These are phyloP conservation scores for Rhamnella rubrinervis DNA, from an alignment of 331 rosid species.

Conservation along the genomic window DNA sequence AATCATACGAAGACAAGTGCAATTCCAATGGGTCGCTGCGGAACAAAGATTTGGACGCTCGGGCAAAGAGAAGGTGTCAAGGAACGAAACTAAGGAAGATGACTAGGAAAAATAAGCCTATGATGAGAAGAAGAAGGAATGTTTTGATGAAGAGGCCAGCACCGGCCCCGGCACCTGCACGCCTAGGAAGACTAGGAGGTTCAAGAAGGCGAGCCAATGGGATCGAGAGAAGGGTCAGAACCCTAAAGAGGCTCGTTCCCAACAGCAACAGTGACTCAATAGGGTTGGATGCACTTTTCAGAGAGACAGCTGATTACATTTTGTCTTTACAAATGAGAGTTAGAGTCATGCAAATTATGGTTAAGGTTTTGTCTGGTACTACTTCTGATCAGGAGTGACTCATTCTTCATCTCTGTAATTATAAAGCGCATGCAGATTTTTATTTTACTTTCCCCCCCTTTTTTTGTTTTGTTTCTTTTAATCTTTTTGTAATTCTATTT, in stretches of 20 bases:
- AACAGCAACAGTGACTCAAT: constrained; percentile 28
- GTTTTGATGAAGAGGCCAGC: constrained; percentile 42
- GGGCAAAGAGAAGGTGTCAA: constrained; percentile 24
- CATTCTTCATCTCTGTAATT: constrained; percentile 16
- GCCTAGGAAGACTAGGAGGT: constrained; percentile 3
- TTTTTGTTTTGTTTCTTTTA: background rate
- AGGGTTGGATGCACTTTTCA: constrained; percentile 80
- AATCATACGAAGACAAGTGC: constrained; percentile 12
- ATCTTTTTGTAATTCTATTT: background rate
- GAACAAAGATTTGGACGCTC: constrained; percentile 35
- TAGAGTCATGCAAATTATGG: constrained; percentile 76
- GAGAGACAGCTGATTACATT: constrained; percentile 76
- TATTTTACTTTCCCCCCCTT: background rate
- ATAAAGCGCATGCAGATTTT: constrained; percentile 2
- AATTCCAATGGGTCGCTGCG: constrained; percentile 31
- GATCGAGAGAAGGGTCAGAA: constrained; percentile 60
- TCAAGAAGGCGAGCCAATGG: constrained; percentile 31
- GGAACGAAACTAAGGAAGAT: constrained; percentile 5
- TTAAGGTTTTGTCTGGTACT: constrained; percentile 49
- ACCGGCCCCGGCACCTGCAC: constrained; percentile 6
- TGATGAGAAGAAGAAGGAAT: constrained; percentile 12
- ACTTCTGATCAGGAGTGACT: constrained; percentile 26
- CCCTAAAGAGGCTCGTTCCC: constrained; percentile 63
- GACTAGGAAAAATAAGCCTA: background rate
- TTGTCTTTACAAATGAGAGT: constrained; percentile 69